Percentiles rank a stretch among this genome's conserved stretches.
These are phyloP conservation scores for Apiosordaria backusii DNA, from an alignment of 495 filamentous ascomycete species.

Conservation along the genomic window DNA sequence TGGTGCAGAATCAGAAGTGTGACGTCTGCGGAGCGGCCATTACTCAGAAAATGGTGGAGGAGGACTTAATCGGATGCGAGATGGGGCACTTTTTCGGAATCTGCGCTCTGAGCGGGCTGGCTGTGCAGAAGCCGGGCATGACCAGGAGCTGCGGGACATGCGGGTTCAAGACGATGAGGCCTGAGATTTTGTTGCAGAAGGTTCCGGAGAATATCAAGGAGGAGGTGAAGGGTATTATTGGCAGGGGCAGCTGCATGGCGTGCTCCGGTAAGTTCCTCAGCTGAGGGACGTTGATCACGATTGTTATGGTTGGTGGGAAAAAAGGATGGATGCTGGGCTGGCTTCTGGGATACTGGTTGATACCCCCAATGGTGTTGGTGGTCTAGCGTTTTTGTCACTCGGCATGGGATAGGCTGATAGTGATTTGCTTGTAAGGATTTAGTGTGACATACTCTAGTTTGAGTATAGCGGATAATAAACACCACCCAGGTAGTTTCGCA, in stretches of 20 bases:
- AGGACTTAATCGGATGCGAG: slow-evolving; percentile 27
- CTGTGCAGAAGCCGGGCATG: slow-evolving; percentile 42
- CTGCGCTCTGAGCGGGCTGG: slow-evolving; percentile 42
- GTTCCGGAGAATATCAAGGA: slow-evolving; percentile 16
- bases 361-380: not conserved
- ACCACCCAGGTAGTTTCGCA: not conserved
- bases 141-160: slow-evolving; percentile 45
- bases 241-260: slow-evolving; percentile 37
- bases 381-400: not conserved
- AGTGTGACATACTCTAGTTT: too few species aligned
- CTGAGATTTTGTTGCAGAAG: slow-evolving; percentile 30
- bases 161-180: slow-evolving; percentile 38
- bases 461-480: not conserved
- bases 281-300: slow-evolving; percentile 16
- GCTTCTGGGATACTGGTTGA: not conserved
- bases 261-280: slow-evolving; percentile 49
- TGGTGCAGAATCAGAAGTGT: slow-evolving; percentile 32
- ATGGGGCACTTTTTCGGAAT: slow-evolving; percentile 34
- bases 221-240: slow-evolving; percentile 29
- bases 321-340: not conserved
- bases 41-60: slow-evolving; percentile 19
- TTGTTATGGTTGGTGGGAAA: not conserved
- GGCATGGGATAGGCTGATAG: too few species aligned
- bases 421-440: too few species aligned
- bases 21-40: slow-evolving; percentile 36